Conservation (phyloP, 2,329 filamentous ascomycete genomes). For the Endoconidiophora laricicola region DNA sequence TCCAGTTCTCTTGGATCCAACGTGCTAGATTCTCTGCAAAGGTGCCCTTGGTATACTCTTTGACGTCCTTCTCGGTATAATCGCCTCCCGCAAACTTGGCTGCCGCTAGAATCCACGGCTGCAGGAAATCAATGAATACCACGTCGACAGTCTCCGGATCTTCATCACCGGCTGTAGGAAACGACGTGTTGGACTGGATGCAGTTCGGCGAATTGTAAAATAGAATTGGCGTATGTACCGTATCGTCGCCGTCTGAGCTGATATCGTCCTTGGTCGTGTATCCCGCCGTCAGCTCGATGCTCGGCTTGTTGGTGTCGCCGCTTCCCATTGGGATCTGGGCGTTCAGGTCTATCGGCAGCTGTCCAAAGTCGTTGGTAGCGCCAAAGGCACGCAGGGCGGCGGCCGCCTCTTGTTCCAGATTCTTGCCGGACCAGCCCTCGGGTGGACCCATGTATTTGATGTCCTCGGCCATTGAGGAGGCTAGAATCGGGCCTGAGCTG, state of each 20-base stretch:
- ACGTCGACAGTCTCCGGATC: conserved; percentile 65
- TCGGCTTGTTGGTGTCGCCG: conserved; percentile 14
- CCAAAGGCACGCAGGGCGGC: background rate
- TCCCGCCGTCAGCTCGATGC: conserved; percentile 39
- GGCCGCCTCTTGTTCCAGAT: conserved; percentile 5
- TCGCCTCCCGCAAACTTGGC: conserved; percentile 43
- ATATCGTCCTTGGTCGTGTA: conserved; percentile 84
- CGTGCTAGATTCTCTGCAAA: conserved; percentile 37
- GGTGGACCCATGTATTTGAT: conserved; percentile 33
- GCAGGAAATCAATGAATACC: conserved; percentile 81
- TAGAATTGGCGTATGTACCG: conserved; percentile 56
- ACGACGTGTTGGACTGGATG: conserved; percentile 43
- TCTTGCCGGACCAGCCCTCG: conserved; percentile 23
- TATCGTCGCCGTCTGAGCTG: conserved; percentile 77
- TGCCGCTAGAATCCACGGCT: conserved; percentile 63
- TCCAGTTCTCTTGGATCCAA: conserved; percentile 46
- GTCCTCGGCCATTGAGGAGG: conserved; percentile 21
- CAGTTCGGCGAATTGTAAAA: conserved; percentile 73
- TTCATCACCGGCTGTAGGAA: conserved; percentile 19
- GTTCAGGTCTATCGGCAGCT: background rate
- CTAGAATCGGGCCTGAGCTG: conserved; percentile 32
- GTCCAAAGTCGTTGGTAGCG: background rate
- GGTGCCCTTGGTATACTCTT: conserved; percentile 34
- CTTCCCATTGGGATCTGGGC: background rate
- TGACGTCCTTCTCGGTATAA: conserved; percentile 31